Evolutionary conservation across 345 rosid species (phyloP).

Genomic region (Melaleuca quinquenervia): DNA sequence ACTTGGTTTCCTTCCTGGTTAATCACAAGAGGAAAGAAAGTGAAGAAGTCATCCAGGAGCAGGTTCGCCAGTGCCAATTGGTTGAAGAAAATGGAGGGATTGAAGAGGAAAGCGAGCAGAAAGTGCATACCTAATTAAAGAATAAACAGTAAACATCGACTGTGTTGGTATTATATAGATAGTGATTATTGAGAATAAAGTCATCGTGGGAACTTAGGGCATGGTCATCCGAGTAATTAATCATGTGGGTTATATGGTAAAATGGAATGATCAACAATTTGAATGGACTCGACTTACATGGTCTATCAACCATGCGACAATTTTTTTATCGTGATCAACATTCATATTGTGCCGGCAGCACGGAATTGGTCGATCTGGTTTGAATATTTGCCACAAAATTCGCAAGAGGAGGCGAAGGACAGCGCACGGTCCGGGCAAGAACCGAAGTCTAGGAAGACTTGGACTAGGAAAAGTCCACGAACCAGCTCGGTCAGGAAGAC

Average conservation of each 20-base stretch:
- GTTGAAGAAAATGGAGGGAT: neutral
- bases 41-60: neutral
- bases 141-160: neutral
- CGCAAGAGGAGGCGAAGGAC: no score
- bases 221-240: neutral
- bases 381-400: no score
- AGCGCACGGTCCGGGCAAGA: no score
- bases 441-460: no score
- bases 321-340: neutral
- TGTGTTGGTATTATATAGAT: neutral
- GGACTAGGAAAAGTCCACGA: no score
- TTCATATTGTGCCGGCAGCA: neutral
- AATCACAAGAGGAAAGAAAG: conserved; percentile 1
- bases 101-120: neutral
- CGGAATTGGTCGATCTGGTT: no score
- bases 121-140: neutral
- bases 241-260: neutral
- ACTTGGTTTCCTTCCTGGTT: conserved; percentile 21
- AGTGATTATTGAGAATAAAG: neutral
- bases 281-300: neutral
- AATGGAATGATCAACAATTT: neutral
- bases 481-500: no score
- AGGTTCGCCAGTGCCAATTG: neutral
- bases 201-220: neutral
- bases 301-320: fast-evolving